A percentile compares a stretch with the other conserved stretches of the same genome.
These are phyloP conservation scores for Trypanosoma scelopori DNA, from an alignment of 208 protist genomes.

Conservation along the genomic window DNA sequence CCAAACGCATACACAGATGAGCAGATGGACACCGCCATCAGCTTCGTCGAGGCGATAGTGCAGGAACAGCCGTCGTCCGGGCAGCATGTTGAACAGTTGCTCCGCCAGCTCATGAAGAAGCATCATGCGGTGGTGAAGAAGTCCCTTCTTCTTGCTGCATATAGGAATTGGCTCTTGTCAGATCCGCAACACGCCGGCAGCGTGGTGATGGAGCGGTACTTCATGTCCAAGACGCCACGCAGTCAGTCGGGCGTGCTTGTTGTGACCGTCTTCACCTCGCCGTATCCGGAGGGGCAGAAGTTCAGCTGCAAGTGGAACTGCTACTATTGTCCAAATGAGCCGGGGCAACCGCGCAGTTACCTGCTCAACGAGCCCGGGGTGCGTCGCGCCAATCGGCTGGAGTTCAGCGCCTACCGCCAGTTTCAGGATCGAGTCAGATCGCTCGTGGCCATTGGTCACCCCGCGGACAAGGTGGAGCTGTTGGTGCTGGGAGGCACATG, in stretches of 20 bases:
- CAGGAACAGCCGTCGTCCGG: conserved; percentile 28
- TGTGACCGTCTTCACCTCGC: conserved; percentile 90
- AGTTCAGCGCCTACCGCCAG: conserved; percentile 80
- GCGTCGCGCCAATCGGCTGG: conserved; percentile 79
- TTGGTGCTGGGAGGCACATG: conserved; percentile 99
- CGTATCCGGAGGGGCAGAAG: conserved; percentile 78
- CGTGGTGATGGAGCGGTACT: conserved; percentile 51
- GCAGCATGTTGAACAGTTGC: conserved; percentile 39
- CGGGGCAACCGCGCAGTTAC: conserved; percentile 89
- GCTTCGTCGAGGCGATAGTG: conserved; percentile 57
- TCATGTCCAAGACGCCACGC: conserved; percentile 82
- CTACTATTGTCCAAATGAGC: conserved; percentile 93
- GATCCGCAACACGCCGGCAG: not conserved
- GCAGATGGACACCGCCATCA: conserved; percentile 42
- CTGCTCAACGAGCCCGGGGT: conserved; percentile 89
- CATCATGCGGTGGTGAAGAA: conserved; percentile 71
- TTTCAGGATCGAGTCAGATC: conserved; percentile 81
- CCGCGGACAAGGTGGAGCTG: conserved; percentile 96
- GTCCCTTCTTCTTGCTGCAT: conserved; percentile 73
- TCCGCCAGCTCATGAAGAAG: conserved; percentile 67
- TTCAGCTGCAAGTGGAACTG: conserved; percentile 94
- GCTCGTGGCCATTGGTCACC: conserved; percentile 87
- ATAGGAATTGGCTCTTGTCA: conserved; percentile 49
- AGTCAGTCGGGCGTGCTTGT: conserved; percentile 92
- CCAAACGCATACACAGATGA: conserved; percentile 62